These are phyloP conservation scores for Cutaneotrichosporon sp. DNA, from an alignment of 1,284 basidiomycete genomes.

Conservation along the genomic window DNA sequence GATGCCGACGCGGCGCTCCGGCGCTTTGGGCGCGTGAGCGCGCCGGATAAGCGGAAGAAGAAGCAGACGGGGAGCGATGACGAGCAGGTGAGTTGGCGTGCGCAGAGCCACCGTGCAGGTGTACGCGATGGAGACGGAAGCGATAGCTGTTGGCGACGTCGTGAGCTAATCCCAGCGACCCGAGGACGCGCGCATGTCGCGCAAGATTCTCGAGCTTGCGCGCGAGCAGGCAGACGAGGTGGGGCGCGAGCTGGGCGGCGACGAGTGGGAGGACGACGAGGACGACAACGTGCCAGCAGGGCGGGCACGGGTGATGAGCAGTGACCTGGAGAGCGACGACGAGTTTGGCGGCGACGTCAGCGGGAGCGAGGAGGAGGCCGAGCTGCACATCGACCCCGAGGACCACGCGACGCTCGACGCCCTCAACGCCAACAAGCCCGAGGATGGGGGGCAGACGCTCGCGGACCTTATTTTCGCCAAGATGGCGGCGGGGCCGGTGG, in stretches of 20 bases:
- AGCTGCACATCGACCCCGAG: constrained; percentile 76
- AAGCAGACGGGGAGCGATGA: constrained; percentile 57
- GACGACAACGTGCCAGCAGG: constrained; percentile 43
- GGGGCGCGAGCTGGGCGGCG: constrained; percentile 59
- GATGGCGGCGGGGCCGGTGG: constrained; percentile 65
- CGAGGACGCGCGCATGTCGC: constrained; percentile 81
- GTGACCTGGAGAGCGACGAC: constrained; percentile 48
- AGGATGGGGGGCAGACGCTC: constrained; percentile 60
- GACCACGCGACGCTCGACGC: constrained; percentile 83
- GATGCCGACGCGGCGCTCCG: constrained; percentile 70
- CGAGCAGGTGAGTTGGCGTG: constrained; percentile 58
- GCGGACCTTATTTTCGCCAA: constrained; percentile 97
- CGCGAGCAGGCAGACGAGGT: constrained; percentile 91
- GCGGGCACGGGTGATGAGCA: constrained; percentile 44
- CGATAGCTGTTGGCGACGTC: not conserved
- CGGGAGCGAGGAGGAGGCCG: constrained; percentile 59
- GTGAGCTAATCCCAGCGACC: constrained; percentile 59
- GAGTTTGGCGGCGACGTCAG: constrained; percentile 48
- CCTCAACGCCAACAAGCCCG: constrained; percentile 52
- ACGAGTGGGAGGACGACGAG: constrained; percentile 53
- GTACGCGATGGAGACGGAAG: not conserved
- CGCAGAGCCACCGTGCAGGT: no score
- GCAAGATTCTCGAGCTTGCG: constrained; percentile 89
- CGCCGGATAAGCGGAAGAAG: constrained; percentile 66
- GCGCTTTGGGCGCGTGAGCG: constrained; percentile 73